Percentiles rank a stretch among this genome's conserved stretches.
These are phyloP conservation scores for Blakeslea trispora DNA, from an alignment of 371 early-diverging fungal species.

Conservation along the genomic window DNA sequence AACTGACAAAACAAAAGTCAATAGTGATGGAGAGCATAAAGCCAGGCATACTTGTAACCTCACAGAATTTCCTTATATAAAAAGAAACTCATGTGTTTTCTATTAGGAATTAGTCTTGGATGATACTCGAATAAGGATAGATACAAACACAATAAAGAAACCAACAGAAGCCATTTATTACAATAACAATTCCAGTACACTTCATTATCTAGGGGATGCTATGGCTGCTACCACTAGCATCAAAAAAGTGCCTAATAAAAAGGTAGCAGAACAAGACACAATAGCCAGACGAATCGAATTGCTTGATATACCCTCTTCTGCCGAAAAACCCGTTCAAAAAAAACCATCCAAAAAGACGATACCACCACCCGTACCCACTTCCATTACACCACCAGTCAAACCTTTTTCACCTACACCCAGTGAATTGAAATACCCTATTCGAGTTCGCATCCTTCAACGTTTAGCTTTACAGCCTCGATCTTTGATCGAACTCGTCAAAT, in stretches of 20 bases:
- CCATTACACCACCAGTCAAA: neutral
- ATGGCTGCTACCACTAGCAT: constrained; percentile 2
- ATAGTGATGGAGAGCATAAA: neutral
- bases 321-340: neutral
- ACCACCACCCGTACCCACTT: constrained; percentile 6
- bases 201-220: constrained; percentile 12
- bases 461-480: constrained; percentile 15
- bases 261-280: constrained; percentile 2
- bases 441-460: constrained; percentile 8
- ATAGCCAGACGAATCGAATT: constrained; percentile 8
- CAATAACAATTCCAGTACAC: constrained; percentile 14
- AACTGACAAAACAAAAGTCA: neutral
- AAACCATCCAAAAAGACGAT: constrained; percentile 3
- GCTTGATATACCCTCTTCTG: constrained; percentile 15
- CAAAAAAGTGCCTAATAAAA: constrained; percentile 1
- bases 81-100: neutral
- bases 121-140: constrained; percentile 10
- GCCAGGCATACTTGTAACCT: neutral
- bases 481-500: constrained; percentile 8
- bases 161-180: constrained; percentile 8
- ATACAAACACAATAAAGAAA: constrained; percentile 1
- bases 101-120: constrained; percentile 14
- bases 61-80: neutral
- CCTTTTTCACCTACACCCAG: neutral
- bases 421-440: constrained; percentile 2